Conservation (phyloP, 2,329 filamentous ascomycete genomes). For the Pseudogymnoascus sp. region DNA sequence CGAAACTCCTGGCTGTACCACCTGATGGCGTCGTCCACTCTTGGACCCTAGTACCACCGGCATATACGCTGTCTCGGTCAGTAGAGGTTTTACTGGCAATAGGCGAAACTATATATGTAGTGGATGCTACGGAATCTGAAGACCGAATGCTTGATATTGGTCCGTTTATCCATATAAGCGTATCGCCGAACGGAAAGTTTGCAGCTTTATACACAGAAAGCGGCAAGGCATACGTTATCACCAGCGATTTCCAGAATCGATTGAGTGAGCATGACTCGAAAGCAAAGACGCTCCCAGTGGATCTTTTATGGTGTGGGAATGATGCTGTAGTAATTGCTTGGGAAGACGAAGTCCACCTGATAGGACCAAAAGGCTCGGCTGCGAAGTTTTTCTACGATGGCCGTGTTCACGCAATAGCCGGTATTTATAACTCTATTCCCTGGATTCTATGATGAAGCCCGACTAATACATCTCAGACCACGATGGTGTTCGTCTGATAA, state of each 20-base stretch:
- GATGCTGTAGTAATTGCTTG: conserved; percentile 89
- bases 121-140: conserved; percentile 84
- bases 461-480: conserved; percentile 39
- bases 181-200: conserved; percentile 85
- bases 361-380: conserved; percentile 74
- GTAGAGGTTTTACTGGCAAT: conserved; percentile 90
- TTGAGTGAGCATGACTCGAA: conserved; percentile 87
- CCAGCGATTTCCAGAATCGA: conserved; percentile 87
- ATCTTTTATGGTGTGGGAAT: conserved; percentile 93
- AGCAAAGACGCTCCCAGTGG: conserved; percentile 75
- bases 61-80: conserved; percentile 80
- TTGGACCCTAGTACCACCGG: conserved; percentile 83
- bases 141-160: conserved; percentile 87
- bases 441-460: background rate
- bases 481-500: conserved; percentile 84
- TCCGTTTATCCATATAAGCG: conserved; percentile 81
- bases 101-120: conserved; percentile 71
- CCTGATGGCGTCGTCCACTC: conserved; percentile 75
- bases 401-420: conserved; percentile 79
- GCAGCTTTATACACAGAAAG: conserved; percentile 80
- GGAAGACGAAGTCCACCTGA: conserved; percentile 94
- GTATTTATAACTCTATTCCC: conserved; percentile 35
- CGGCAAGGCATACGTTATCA: conserved; percentile 85
- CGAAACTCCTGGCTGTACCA: conserved; percentile 68
- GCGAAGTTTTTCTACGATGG: conserved; percentile 82